Evolutionary conservation across 352 stramenopile species (phyloP).

Genomic region (Thalassiosira allenii): DNA sequence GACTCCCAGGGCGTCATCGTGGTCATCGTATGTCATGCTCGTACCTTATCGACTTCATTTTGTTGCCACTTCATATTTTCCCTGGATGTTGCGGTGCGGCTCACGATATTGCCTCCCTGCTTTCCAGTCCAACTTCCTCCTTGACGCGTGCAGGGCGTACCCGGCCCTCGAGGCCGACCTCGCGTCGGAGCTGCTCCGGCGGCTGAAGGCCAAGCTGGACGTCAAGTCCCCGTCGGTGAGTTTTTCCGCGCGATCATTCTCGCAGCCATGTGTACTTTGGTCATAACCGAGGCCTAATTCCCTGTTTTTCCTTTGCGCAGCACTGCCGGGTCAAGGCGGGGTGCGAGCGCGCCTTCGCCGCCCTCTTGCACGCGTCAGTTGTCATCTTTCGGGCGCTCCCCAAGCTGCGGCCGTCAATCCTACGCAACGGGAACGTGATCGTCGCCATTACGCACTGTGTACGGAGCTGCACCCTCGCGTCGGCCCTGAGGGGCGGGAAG

Average conservation of each 20-base stretch:
- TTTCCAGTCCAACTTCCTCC: slow-evolving; percentile 21
- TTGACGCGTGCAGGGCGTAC: slow-evolving; percentile 31
- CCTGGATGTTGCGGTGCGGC: too few relatives aligned
- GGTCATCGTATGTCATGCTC: too few relatives aligned
- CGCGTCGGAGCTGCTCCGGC: slow-evolving; percentile 46
- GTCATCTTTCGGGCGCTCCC: slow-evolving; percentile 79
- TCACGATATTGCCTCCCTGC: too few relatives aligned
- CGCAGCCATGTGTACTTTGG: not conserved
- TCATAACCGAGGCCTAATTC: not conserved
- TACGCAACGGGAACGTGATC: slow-evolving; percentile 69
- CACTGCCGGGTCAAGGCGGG: slow-evolving; percentile 64
- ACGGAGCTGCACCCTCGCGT: slow-evolving; percentile 47
- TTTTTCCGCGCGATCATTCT: not conserved
- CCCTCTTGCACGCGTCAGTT: slow-evolving; percentile 75
- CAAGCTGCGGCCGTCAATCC: slow-evolving; percentile 63
- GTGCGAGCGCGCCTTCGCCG: slow-evolving; percentile 63
- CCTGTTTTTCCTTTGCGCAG: not conserved
- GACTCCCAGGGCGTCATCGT: slow-evolving; percentile 72
- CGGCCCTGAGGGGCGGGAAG: slow-evolving; percentile 25
- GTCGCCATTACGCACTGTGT: slow-evolving; percentile 65
- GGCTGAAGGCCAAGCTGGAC: slow-evolving; percentile 56
- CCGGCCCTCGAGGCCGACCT: slow-evolving; percentile 62
- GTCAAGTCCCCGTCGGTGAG: slow-evolving; percentile 47
- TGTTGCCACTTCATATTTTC: too few relatives aligned
- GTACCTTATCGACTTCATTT: too few relatives aligned